These are phyloP conservation scores for Trifolium repens DNA, from an alignment of 306 rosid species.

Conservation along the genomic window DNA sequence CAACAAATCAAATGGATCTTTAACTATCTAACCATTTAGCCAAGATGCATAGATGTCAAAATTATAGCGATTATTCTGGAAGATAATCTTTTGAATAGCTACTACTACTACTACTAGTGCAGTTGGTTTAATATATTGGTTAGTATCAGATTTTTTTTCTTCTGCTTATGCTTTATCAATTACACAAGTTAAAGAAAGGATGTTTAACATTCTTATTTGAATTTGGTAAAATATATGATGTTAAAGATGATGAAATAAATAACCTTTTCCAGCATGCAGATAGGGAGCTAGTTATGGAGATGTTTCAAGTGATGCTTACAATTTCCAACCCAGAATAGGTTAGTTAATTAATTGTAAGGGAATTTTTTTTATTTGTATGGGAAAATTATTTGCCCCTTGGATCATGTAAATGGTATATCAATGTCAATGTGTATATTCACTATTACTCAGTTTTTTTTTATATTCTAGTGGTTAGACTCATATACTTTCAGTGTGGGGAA, in stretches of 20 bases:
- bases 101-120: neutral
- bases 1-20: neutral
- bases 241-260: conserved; percentile 64
- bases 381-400: neutral
- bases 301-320: conserved; percentile 86
- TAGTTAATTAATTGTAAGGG: neutral
- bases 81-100: conserved; percentile 11
- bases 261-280: conserved; percentile 71
- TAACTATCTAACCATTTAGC: conserved; percentile 5
- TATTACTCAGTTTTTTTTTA: neutral
- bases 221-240: conserved; percentile 83
- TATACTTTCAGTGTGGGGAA: no score
- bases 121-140: conserved; percentile 7
- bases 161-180: conserved; percentile 51
- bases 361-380: neutral
- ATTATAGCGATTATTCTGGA: conserved; percentile 14
- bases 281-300: conserved; percentile 76
- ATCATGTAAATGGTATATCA: conserved; percentile 31
- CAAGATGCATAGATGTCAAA: neutral
- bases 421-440: conserved; percentile 28
- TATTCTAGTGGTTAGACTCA: no score
- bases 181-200: conserved; percentile 81
- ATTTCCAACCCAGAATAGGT: conserved; percentile 63
- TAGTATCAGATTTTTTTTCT: neutral
- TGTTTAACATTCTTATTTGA: conserved; percentile 76